Evolutionary conservation across 345 rosid species (phyloP), one percentile per base, ranked within the genome.

Genomic region (Laguncularia racemosa): DNA sequence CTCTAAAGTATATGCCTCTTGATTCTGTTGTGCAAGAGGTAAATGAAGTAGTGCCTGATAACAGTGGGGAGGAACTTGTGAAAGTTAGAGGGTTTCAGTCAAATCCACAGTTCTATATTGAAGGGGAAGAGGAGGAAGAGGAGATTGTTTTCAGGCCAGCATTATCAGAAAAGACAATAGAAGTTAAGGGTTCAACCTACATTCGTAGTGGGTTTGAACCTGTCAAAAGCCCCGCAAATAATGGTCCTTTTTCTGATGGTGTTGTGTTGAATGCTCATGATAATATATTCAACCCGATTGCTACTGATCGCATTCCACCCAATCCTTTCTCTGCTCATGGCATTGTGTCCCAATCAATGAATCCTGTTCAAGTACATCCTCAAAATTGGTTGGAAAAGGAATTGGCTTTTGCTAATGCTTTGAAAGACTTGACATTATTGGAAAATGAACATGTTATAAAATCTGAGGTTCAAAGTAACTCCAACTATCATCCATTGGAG

Each of bases 81-180:
- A 66, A 63, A 52, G 33, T 70, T 56, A 74, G 69, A 52, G 55
- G 61, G 44, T 55, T 56, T 47, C 78, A 57, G 65, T 67, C 67
- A 51, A 82, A 63, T 50, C 67, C 71, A 60, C 79, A 69, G 53
- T 57, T 64, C 57, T 70, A 65, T 28, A 17, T 74, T 66, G 90
- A 75, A 52, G 92, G 73, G 65, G 97, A 87, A 17, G 99, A 80
- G 23, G 96, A 89, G 43, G 99, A 87, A 55, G 99, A 93, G 76
- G 96, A 79, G 55, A 93, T 93, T 78, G 95, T 93, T 68, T 93
- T 89, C 73, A 84, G 85, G 81, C 98, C 93, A 56, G 66, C 71
- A 21, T 83, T 73, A 46, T 20, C 80, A 58, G 95, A 81, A 70
- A 93, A 84, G 76, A 77, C 65, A 66, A 65, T 64, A 51, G 84